A percentile compares a stretch with the other conserved stretches of the same genome.
These are phyloP conservation scores for Xylogone sp. DNA, from an alignment of 2,329 filamentous ascomycete species.

Conservation along the genomic window DNA sequence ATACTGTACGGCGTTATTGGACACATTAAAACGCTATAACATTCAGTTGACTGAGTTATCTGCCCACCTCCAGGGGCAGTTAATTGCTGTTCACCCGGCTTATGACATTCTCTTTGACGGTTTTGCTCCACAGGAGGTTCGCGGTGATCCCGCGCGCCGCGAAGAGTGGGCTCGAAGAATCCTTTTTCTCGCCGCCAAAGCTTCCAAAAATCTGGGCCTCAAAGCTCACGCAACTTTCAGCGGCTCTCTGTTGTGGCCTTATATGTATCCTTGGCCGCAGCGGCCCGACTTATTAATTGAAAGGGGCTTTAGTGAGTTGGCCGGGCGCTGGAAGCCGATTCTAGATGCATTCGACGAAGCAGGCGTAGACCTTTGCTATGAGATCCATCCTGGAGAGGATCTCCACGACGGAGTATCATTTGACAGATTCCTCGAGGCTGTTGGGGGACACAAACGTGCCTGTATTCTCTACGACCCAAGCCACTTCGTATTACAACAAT, in stretches of 20 bases:
- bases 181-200: background rate
- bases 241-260: background rate
- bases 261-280: background rate
- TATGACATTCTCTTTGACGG: background rate
- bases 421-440: background rate
- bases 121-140: background rate
- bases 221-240: background rate
- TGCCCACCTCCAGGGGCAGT: background rate
- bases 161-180: background rate
- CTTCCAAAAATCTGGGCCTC: background rate
- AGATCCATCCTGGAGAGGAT: background rate
- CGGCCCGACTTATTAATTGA: background rate
- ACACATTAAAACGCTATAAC: background rate
- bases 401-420: background rate
- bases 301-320: background rate
- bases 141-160: background rate
- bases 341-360: background rate
- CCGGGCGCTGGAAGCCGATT: background rate
- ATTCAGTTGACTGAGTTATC: background rate
- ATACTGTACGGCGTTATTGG: background rate
- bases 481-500: background rate
- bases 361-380: background rate
- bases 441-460: background rate
- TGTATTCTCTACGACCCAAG: background rate
- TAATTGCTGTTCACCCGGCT: background rate